phyloP scores from a whole-genome alignment of 257 asterid species.

The Solanum paucissectum region DNA sequence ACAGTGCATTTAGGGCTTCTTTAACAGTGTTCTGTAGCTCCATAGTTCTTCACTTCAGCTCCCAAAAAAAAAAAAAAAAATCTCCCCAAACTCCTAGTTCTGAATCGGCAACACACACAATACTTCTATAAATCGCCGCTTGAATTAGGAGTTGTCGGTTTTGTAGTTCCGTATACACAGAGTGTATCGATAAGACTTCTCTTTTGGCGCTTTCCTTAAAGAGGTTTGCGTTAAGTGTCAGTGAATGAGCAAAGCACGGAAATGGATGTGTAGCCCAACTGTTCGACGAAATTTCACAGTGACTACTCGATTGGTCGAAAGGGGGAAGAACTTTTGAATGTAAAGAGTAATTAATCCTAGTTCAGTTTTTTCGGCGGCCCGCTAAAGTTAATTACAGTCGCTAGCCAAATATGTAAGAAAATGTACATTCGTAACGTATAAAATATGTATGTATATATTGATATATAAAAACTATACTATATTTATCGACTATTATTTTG shows the following conservation, averaged over 20 bases:
- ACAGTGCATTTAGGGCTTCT: slow-evolving; percentile 96
- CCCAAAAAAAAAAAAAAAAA: neutral
- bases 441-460: neutral
- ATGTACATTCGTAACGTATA: neutral
- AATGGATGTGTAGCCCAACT: neutral
- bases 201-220: neutral
- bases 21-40: slow-evolving; percentile 96
- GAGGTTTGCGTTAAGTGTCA: neutral
- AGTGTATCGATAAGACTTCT: neutral
- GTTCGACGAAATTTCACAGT: neutral
- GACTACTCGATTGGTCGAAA: neutral
- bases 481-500: neutral
- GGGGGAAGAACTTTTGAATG: neutral
- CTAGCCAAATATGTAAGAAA: neutral
- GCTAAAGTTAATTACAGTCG: neutral
- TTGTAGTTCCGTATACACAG: neutral
- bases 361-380: neutral
- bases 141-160: neutral
- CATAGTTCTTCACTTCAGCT: slow-evolving; percentile 22
- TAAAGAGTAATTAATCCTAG: neutral
- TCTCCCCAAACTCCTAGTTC: neutral
- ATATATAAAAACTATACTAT: neutral
- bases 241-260: neutral
- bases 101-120: neutral
- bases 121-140: neutral